Evolutionary conservation across 2,329 filamentous ascomycete genomes (phyloP).

Genomic region (Sclerotiophoma versabilis): DNA sequence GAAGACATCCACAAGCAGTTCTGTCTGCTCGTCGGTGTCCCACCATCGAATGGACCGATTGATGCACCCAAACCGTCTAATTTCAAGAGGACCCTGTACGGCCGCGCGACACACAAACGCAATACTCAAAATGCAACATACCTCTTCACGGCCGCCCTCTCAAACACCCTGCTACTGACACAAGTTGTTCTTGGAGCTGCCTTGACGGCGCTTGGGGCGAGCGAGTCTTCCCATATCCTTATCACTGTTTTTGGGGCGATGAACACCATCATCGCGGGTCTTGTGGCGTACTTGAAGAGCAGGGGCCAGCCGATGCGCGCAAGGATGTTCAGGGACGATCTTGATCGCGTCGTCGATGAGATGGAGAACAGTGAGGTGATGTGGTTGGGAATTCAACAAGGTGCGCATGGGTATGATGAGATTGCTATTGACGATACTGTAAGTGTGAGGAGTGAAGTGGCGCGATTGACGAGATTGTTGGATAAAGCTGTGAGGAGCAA

Average conservation of each 20-base stretch:
- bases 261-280: constrained; percentile 52
- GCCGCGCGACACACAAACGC: constrained; percentile 43
- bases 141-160: constrained; percentile 46
- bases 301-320: constrained; percentile 52
- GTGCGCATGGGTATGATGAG: constrained; percentile 55
- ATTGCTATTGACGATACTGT: constrained; percentile 54
- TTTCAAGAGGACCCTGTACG: constrained; percentile 45
- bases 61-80: constrained; percentile 24
- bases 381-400: constrained; percentile 54
- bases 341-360: constrained; percentile 51
- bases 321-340: constrained; percentile 51
- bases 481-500: constrained; percentile 31
- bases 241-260: constrained; percentile 52
- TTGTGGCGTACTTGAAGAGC: constrained; percentile 51
- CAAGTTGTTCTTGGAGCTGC: constrained; percentile 52
- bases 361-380: constrained; percentile 53
- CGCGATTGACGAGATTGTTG: constrained; percentile 26
- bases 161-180: constrained; percentile 48
- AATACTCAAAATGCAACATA: constrained; percentile 45
- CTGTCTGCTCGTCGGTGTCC: constrained; percentile 48
- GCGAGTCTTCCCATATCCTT: constrained; percentile 43
- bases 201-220: constrained; percentile 50
- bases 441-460: constrained; percentile 38
- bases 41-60: constrained; percentile 38
- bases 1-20: constrained; percentile 45